A percentile compares a stretch with the other conserved stretches of the same genome.
Evolutionary conservation across 768 basidiomycete genomes (phyloP).

Genomic region (Collybia mongolica): DNA sequence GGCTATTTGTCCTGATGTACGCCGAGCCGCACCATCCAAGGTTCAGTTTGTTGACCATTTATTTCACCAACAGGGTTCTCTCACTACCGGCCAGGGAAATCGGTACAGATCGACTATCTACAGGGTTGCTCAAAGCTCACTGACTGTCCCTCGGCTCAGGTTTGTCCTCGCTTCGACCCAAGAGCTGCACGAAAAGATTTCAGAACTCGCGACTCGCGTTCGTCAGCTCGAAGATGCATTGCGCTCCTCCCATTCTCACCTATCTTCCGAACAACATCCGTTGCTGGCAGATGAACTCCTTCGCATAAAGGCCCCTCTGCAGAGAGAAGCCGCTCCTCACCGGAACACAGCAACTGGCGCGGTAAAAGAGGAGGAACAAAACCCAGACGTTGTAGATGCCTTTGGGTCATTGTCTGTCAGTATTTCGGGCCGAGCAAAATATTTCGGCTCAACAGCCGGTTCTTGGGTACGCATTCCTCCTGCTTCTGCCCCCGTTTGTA

Average conservation of each 20-base stretch:
- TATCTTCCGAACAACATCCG: constrained; percentile 62
- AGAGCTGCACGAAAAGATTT: constrained; percentile 81
- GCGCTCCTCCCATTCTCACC: constrained; percentile 53
- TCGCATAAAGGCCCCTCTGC: constrained; percentile 72
- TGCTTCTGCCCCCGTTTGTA: constrained; percentile 6
- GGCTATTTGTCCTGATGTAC: constrained; percentile 81
- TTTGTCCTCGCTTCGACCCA: constrained; percentile 81
- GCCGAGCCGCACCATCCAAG: neutral
- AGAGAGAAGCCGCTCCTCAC: constrained; percentile 54
- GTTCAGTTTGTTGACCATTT: constrained; percentile 1
- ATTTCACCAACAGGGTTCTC: constrained; percentile 53
- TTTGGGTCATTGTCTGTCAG: constrained; percentile 79
- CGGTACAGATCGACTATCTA: constrained; percentile 39
- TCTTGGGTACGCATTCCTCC: constrained; percentile 58
- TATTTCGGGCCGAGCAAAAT: constrained; percentile 70
- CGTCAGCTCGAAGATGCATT: constrained; percentile 76
- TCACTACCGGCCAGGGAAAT: constrained; percentile 83
- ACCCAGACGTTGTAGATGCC: constrained; percentile 72
- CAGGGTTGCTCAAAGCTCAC: neutral
- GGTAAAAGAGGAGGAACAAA: constrained; percentile 61
- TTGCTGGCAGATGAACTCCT: constrained; percentile 72
- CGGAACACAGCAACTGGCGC: constrained; percentile 34
- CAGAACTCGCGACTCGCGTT: constrained; percentile 68
- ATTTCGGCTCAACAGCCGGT: constrained; percentile 73
- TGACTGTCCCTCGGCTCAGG: constrained; percentile 29